phyloP scores from a whole-genome alignment of 2,329 filamentous ascomycete species.

The Aspergillus melleus region DNA sequence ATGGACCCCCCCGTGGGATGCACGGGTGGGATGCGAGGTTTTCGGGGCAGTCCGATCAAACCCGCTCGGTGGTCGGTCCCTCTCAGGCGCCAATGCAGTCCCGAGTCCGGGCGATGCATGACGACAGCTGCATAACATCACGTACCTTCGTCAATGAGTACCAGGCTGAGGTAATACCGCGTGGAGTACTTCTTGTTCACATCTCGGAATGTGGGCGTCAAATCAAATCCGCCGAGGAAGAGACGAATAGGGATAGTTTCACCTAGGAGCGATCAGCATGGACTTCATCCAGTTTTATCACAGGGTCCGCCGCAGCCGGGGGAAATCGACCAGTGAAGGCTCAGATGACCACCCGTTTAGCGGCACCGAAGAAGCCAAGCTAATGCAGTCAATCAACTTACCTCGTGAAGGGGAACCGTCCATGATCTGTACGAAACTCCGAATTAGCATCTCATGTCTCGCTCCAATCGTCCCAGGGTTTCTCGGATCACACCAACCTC shows the following conservation, averaged over 20 bases:
- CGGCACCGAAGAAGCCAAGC: neutral
- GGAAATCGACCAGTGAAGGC: neutral
- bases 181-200: slow-evolving; percentile 99
- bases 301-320: neutral
- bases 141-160: slow-evolving; percentile 89
- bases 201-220: slow-evolving; percentile 97
- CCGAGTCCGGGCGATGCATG: neutral
- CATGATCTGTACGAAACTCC: slow-evolving; percentile 71
- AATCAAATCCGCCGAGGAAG: slow-evolving; percentile 95
- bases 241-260: slow-evolving; percentile 94
- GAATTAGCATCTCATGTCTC: slow-evolving; percentile 9
- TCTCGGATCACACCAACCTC: slow-evolving; percentile 60
- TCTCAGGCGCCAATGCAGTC: slow-evolving; percentile 17
- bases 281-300: neutral
- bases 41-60: neutral
- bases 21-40: neutral
- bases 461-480: neutral
- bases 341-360: neutral
- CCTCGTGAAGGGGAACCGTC: slow-evolving; percentile 96
- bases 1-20: slow-evolving; percentile 21
- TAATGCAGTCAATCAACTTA: slow-evolving; percentile 43
- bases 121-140: slow-evolving; percentile 11
- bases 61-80: slow-evolving; percentile 2
- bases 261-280: slow-evolving; percentile 46
- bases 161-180: slow-evolving; percentile 92